These are phyloP conservation scores for Suhomyces ambrosiae DNA, from an alignment of 1,139 yeast genomes.

Conservation along the genomic window DNA sequence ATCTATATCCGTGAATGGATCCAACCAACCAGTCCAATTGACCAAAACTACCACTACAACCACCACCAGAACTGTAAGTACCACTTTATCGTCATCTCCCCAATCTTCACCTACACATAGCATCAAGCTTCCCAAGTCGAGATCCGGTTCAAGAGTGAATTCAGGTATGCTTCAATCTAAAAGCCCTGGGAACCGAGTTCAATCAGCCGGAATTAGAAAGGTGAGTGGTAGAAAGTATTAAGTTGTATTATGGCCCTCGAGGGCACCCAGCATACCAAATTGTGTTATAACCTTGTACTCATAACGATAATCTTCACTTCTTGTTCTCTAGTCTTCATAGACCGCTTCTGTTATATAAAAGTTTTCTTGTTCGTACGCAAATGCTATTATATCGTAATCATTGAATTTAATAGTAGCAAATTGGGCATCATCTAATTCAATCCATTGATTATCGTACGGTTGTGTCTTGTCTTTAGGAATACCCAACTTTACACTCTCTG, in stretches of 20 bases:
- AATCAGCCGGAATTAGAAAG: conserved; percentile 44
- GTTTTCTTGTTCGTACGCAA: conserved; percentile 40
- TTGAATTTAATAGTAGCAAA: conserved; percentile 31
- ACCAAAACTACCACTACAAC: conserved; percentile 54
- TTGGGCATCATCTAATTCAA: conserved; percentile 32
- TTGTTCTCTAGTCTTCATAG: conserved; percentile 33
- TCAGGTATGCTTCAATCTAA: conserved; percentile 28
- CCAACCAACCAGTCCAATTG: conserved; percentile 40
- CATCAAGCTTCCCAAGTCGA: conserved; percentile 37
- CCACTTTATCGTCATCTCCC: conserved; percentile 50
- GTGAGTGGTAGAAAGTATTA: conserved; percentile 29
- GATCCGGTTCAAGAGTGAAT: conserved; percentile 34
- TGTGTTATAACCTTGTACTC: conserved; percentile 8
- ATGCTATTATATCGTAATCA: conserved; percentile 46
- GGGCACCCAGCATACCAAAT: conserved; percentile 6
- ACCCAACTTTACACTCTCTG: conserved; percentile 37
- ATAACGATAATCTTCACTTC: conserved; percentile 8
- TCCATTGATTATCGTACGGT: conserved; percentile 47
- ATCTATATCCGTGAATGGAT: conserved; percentile 42
- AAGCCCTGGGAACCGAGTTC: conserved; percentile 27
- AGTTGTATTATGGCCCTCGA: conserved; percentile 4
- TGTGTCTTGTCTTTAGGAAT: conserved; percentile 42
- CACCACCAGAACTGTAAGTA: conserved; percentile 50
- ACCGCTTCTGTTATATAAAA: conserved; percentile 46
- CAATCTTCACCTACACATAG: conserved; percentile 23